Percentiles rank a stretch among this genome's conserved stretches.
Evolutionary conservation across 805 yeast genomes (phyloP).

Genomic region (Starmerella apis): DNA sequence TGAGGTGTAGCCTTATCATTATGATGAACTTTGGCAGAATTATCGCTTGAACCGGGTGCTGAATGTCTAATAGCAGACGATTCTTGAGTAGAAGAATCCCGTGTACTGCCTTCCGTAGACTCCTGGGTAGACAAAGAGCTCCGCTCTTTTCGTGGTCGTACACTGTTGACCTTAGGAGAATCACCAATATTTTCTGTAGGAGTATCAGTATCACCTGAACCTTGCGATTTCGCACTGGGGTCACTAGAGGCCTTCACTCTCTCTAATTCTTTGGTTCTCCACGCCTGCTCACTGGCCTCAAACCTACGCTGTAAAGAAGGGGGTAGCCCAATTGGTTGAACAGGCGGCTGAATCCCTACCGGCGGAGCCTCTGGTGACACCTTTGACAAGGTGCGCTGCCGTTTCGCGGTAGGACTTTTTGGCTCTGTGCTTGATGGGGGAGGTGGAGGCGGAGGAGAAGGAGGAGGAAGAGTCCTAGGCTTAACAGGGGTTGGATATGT

Average conservation of each 20-base stretch:
- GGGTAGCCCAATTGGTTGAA: slow-evolving; percentile 2
- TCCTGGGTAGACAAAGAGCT: too few species aligned
- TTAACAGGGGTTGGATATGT: neutral
- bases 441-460: too few species aligned
- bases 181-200: neutral
- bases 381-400: neutral
- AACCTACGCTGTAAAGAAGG: neutral
- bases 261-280: neutral
- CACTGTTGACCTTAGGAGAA: too few species aligned
- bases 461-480: neutral
- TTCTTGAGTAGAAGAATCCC: too few species aligned
- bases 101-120: too few species aligned
- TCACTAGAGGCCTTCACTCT: neutral
- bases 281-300: neutral
- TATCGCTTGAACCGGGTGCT: too few species aligned
- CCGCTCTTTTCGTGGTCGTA: too few species aligned
- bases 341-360: neutral
- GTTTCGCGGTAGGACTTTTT: neutral
- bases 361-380: neutral
- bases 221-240: too few species aligned
- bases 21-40: too few species aligned
- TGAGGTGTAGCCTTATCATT: too few species aligned
- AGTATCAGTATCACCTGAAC: neutral
- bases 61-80: too few species aligned
- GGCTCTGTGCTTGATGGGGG: neutral